Percentiles rank a stretch among this genome's conserved stretches.
phyloP scores from a whole-genome alignment of 176 grass and related monocot genomes.

The Juncus inflexus region DNA sequence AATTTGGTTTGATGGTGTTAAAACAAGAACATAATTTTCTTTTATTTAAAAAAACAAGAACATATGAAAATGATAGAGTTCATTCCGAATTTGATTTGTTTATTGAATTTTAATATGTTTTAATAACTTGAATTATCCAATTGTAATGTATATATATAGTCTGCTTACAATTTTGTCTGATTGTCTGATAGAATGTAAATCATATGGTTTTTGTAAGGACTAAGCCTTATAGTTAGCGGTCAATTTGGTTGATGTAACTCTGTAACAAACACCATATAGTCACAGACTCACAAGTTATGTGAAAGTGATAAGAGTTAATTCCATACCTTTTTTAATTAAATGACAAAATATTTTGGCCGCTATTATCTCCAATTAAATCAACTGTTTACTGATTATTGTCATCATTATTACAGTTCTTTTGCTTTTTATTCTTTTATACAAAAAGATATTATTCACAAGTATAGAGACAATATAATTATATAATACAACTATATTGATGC shows the following conservation, averaged over 20 bases:
- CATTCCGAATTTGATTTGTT: no score
- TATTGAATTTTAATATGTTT: no score
- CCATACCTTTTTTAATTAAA: neutral
- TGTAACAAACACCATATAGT: constrained; percentile 7
- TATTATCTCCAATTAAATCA: no score
- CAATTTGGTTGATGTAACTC: constrained; percentile 25
- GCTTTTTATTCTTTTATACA: constrained; percentile 1
- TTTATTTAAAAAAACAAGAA: no score
- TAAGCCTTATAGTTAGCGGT: constrained; percentile 16
- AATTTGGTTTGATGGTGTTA: no score
- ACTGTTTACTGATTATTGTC: neutral
- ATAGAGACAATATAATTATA: constrained; percentile 11
- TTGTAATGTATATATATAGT: no score
- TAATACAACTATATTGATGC: constrained; percentile 22
- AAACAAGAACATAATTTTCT: no score
- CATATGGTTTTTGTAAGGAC: neutral
- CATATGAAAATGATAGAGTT: no score
- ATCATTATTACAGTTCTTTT: neutral
- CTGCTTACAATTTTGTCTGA: no score
- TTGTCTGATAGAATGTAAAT: no score
- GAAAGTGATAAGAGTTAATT: neutral
- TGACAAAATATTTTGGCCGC: neutral
- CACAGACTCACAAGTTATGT: neutral
- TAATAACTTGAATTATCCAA: no score
- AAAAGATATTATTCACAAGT: constrained; percentile 8